These are phyloP conservation scores for Penicillium sp. DNA, from an alignment of 2,329 filamentous ascomycete species.

Conservation along the genomic window DNA sequence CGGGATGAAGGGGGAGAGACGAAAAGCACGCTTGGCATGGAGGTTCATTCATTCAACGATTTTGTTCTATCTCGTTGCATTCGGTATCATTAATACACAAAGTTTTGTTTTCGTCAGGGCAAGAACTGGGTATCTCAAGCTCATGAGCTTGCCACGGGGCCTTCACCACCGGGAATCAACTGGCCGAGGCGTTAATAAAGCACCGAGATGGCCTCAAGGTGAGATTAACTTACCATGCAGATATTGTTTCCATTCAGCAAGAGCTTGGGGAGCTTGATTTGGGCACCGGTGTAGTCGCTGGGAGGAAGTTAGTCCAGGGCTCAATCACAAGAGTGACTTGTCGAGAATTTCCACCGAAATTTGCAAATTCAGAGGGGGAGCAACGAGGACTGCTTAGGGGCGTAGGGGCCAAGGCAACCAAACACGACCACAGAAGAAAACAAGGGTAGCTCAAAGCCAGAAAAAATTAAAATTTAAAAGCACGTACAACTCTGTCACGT, in stretches of 20 bases:
- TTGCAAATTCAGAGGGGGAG: neutral
- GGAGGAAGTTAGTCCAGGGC: conserved; percentile 16
- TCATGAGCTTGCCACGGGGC: conserved; percentile 51
- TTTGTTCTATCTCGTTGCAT: conserved; percentile 24
- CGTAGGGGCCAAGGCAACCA: neutral
- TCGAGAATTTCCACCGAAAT: too few species aligned
- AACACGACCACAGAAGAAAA: neutral
- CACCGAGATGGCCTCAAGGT: neutral
- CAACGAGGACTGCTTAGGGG: neutral
- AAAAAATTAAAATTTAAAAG: neutral
- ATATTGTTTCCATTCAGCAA: conserved; percentile 97
- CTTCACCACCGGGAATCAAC: conserved; percentile 78
- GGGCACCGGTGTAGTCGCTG: conserved; percentile 86
- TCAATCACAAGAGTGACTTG: neutral
- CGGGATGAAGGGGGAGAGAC: too few species aligned
- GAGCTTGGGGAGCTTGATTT: conserved; percentile 90
- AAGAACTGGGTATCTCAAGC: neutral
- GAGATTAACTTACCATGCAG: conserved; percentile 75
- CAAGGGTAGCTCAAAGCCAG: neutral
- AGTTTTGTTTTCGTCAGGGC: conserved; percentile 19
- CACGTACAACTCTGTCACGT: conserved; percentile 91
- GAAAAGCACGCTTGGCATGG: neutral
- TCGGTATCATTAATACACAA: conserved; percentile 28
- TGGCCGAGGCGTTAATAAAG: conserved; percentile 38
- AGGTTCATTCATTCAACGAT: conserved; percentile 19